A percentile compares a stretch with the other conserved stretches of the same genome.
These are phyloP conservation scores for Trichoderma pleuroti DNA, from an alignment of 2,329 filamentous ascomycete genomes.

Conservation along the genomic window DNA sequence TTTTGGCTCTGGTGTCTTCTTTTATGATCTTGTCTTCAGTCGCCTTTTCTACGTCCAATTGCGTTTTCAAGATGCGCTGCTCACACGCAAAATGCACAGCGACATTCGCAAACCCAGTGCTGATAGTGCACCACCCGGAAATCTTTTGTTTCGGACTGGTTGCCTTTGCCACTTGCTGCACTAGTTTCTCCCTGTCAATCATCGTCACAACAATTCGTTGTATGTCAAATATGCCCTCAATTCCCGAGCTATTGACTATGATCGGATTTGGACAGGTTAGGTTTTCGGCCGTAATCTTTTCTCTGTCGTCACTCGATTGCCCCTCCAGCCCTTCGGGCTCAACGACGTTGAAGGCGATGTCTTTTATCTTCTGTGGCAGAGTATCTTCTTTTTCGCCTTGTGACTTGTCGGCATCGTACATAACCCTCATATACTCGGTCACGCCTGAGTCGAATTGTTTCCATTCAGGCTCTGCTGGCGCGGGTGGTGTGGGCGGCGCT, in stretches of 20 bases:
- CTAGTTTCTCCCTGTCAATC: slow-evolving; percentile 6
- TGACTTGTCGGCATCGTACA: background rate
- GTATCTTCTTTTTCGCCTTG: background rate
- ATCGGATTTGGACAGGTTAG: slow-evolving; percentile 16
- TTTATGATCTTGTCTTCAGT: background rate
- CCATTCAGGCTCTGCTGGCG: background rate
- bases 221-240: slow-evolving; percentile 18
- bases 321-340: background rate
- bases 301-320: background rate
- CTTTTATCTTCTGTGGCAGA: background rate
- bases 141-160: slow-evolving; percentile 5
- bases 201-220: slow-evolving; percentile 15
- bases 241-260: slow-evolving; percentile 16
- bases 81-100: background rate
- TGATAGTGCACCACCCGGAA: slow-evolving; percentile 17
- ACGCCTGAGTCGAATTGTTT: background rate
- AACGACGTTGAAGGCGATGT: background rate
- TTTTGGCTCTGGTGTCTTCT: background rate
- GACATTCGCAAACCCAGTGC: slow-evolving; percentile 11
- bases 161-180: background rate
- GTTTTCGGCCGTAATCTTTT: background rate
- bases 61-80: background rate
- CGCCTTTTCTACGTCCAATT: background rate
- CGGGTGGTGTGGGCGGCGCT: background rate
- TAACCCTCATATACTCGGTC: background rate